Conservation (phyloP, 1,284 basidiomycete genomes). For the Boletus smithii region DNA sequence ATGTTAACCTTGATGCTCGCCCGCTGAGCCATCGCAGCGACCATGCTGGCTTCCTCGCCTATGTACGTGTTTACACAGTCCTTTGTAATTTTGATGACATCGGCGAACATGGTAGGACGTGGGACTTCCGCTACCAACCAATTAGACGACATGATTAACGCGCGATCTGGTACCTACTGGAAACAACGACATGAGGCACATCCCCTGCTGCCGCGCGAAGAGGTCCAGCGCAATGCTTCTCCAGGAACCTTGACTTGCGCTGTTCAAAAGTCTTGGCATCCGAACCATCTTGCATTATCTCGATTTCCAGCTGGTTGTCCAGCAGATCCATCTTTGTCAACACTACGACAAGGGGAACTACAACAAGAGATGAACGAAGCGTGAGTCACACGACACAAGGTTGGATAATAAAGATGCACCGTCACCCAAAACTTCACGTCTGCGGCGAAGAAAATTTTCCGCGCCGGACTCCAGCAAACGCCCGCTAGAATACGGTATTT, state of each 20-base stretch:
- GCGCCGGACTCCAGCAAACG: slow-evolving; percentile 14
- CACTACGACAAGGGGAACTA: slow-evolving; percentile 20
- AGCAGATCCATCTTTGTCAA: slow-evolving; percentile 18
- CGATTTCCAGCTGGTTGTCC: neutral
- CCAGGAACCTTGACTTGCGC: neutral
- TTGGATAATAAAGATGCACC: slow-evolving; percentile 1
- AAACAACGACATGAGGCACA: slow-evolving; percentile 5
- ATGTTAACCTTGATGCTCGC: slow-evolving; percentile 21
- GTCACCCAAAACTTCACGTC: slow-evolving; percentile 11
- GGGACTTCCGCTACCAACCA: neutral
- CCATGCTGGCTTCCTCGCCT: neutral
- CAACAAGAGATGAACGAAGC: neutral
- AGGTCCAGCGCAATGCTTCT: slow-evolving; percentile 4
- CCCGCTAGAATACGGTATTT: slow-evolving; percentile 12
- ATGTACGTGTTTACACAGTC: neutral
- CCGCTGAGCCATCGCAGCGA: slow-evolving; percentile 21
- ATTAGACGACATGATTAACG: neutral
- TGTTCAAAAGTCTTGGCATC: neutral
- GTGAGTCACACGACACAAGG: neutral
- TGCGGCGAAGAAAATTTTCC: slow-evolving; percentile 14
- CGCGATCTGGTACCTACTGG: slow-evolving; percentile 8
- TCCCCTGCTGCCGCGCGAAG: slow-evolving; percentile 3
- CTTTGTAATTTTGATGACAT: neutral
- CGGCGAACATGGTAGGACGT: neutral
- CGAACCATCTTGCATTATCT: neutral